Evolutionary conservation across 2,329 filamentous ascomycete species (phyloP), one percentile per base, ranked within the genome.

Genomic region (Diaporthe sp.): DNA sequence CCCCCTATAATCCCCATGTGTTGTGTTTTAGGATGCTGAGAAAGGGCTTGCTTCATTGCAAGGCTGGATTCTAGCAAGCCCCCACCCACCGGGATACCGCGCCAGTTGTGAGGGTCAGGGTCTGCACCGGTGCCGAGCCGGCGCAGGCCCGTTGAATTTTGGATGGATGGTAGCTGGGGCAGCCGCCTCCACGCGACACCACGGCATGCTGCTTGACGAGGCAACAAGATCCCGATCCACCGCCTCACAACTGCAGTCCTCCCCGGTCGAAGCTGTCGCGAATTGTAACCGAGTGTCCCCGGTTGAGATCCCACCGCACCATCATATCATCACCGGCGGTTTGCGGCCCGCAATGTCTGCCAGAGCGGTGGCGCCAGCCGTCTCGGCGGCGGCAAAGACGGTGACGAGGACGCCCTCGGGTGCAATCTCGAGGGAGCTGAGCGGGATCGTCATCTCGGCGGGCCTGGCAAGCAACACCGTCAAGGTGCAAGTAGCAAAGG

Each of bases 381-480:
- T 44, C 35, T 58, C 70, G 70, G 59, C 70, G 44, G 55, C 70
- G 7, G 44, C 70, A 51, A 71, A n/a, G 63, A 53, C 63, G 7
- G 63, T 68, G 44, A 68, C 63, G 32, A 68, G 47, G 47, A 51
- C 56, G 56, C 13, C 53, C 17, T 37, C 70, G 32, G 70, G 70
- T 13, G 19, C 19, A 2, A n/a, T 63, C 7, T 50, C 30, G n/a
- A 63, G 59, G 56, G 70, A 71, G 56, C 42, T 59, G 30, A 75
- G 63, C 75, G 93, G 93, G 76, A 90, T 96, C 53, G 94, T 96
- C 32, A 90, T 96, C 66, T 94, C 93, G 55, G 91, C 94, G 9
- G 94, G 94, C 27, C 88, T 92, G 74, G 95, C 95, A 92, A 85
- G 91, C 74, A 94, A 92, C 84, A 95, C 94, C 3, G 93, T 95